Evolutionary conservation across 768 basidiomycete genomes (phyloP).

Genomic region (Collybiopsis confluens): DNA sequence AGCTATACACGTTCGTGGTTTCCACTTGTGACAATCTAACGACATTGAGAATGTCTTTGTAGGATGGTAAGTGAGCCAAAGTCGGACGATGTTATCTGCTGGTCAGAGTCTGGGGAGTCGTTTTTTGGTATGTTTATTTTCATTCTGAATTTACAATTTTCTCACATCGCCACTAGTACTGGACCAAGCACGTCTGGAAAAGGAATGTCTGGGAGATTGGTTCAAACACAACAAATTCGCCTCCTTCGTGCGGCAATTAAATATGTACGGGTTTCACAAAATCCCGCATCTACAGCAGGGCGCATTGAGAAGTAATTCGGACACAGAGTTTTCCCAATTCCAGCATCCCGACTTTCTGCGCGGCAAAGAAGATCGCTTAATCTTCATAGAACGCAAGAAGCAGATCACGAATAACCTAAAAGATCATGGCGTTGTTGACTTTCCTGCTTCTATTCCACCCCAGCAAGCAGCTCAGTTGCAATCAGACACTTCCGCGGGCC

Average conservation of each 20-base stretch:
- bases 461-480: slow-evolving; percentile 12
- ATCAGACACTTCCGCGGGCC: slow-evolving; percentile 31
- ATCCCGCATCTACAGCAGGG: slow-evolving; percentile 96
- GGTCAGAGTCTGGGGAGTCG: slow-evolving; percentile 88
- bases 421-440: slow-evolving; percentile 23
- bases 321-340: slow-evolving; percentile 88
- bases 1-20: slow-evolving; percentile 77
- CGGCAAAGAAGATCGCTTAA: slow-evolving; percentile 84
- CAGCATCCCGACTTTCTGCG: slow-evolving; percentile 85
- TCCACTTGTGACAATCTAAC: slow-evolving; percentile 13
- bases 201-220: slow-evolving; percentile 86
- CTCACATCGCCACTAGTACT: slow-evolving; percentile 50
- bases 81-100: slow-evolving; percentile 82
- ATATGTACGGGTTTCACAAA: slow-evolving; percentile 96
- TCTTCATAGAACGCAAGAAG: slow-evolving; percentile 86
- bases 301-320: slow-evolving; percentile 74
- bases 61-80: slow-evolving; percentile 91
- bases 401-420: slow-evolving; percentile 36
- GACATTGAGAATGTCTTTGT: slow-evolving; percentile 9
- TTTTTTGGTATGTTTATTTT: slow-evolving; percentile 66
- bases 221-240: slow-evolving; percentile 98
- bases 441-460: slow-evolving; percentile 29
- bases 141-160: background rate
- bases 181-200: slow-evolving; percentile 86
- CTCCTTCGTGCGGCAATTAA: slow-evolving; percentile 88